Percentiles rank a stretch among this genome's conserved stretches.
phyloP scores from a whole-genome alignment of 2,329 filamentous ascomycete species.

The Byssothecium circinans region DNA sequence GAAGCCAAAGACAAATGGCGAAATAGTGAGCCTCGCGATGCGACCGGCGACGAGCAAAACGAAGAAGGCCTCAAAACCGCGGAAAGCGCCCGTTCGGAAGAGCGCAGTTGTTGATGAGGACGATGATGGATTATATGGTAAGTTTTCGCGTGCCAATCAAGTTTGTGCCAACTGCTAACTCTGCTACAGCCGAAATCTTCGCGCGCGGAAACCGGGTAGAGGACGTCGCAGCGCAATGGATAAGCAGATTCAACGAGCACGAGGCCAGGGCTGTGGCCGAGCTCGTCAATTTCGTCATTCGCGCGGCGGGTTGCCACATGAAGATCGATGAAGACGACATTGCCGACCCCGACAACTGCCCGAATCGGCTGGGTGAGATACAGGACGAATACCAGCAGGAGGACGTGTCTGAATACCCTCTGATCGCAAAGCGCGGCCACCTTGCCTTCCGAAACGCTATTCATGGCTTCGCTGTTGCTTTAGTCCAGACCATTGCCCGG shows the following conservation, averaged over 20 bases:
- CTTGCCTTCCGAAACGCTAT: conserved; percentile 77
- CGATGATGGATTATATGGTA: conserved; percentile 61
- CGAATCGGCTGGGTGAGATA: conserved; percentile 77
- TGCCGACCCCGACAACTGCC: conserved; percentile 83
- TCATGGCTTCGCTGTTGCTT: conserved; percentile 73
- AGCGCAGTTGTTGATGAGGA: conserved; percentile 54
- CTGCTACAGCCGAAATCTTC: conserved; percentile 59
- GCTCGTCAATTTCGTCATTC: conserved; percentile 63
- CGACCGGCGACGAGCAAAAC: conserved; percentile 49
- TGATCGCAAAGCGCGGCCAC: conserved; percentile 80
- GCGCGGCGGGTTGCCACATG: conserved; percentile 76
- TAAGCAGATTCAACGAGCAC: conserved; percentile 58
- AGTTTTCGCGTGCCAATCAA: conserved; percentile 3
- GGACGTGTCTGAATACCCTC: conserved; percentile 86
- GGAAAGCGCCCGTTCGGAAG: conserved; percentile 56
- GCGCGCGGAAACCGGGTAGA: conserved; percentile 57
- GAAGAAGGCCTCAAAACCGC: conserved; percentile 45
- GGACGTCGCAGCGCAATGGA: conserved; percentile 60
- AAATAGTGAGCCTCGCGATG: conserved; percentile 56
- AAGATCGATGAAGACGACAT: conserved; percentile 82
- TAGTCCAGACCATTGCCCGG: conserved; percentile 78
- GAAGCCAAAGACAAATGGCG: conserved; percentile 58
- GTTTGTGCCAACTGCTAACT: conserved; percentile 23
- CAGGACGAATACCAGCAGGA: conserved; percentile 83
- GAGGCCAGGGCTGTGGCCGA: conserved; percentile 59